phyloP scores from a whole-genome alignment of 345 rosid species.

The Citrus hindsii region DNA sequence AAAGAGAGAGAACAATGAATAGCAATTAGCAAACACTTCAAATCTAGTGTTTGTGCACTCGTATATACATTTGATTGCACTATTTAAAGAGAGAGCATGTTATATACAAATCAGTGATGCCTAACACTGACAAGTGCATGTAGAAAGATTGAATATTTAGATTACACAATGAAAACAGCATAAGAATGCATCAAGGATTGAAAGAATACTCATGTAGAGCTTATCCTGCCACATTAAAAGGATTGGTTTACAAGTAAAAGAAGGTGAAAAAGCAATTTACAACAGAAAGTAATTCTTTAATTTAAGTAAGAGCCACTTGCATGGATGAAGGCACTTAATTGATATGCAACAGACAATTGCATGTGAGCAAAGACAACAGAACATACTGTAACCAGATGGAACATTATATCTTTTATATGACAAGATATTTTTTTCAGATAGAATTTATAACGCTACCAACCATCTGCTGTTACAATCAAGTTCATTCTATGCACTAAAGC shows the following conservation, averaged over 20 bases:
- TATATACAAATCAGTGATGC: neutral
- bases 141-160: neutral
- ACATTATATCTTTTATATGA: neutral
- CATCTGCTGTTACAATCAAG: constrained; percentile 1
- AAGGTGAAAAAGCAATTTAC: neutral
- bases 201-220: neutral
- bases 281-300: constrained; percentile 1
- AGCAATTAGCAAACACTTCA: neutral
- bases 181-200: neutral
- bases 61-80: neutral
- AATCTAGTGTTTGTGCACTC: neutral
- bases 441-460: neutral
- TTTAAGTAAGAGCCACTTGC: neutral
- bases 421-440: neutral
- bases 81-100: neutral
- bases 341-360: neutral
- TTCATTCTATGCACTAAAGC: neutral
- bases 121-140: neutral
- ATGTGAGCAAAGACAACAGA: neutral
- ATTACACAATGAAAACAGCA: neutral
- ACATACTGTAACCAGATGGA: neutral
- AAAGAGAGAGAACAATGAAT: neutral
- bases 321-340: neutral
- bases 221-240: neutral
- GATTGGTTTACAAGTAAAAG: neutral